Base-by-base conservation (phyloP, 2,329 filamentous ascomycete genomes). In the Venturia oleaginea region DNA sequence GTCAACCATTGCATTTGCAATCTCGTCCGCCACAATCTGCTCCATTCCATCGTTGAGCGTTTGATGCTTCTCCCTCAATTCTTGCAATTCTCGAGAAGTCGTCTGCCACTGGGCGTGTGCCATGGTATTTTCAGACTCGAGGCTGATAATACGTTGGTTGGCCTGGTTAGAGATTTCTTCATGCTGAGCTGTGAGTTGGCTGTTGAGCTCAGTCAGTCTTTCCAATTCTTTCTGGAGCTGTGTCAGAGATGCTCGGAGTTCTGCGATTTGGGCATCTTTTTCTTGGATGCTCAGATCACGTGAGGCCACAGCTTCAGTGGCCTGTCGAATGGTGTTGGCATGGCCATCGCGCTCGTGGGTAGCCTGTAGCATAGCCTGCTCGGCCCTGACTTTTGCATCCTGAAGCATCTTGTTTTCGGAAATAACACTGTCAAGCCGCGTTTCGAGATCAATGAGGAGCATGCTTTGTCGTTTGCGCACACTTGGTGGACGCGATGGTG, bases 381-480 rank as follows among this genome's bases (percentile, higher is more conserved):
- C 65, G 2, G 65, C 65, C n/a, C 40, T 59, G 11, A 81, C 75
- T 55, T 79, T 84, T 37, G 81, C 77, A 66, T 81, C 79, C 69
- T 83, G 83, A 34, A 99, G 85, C 67, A 86, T 79, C 65, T 88
- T 86, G 73, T 97, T 97, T 75, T 99, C 93, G 27, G 88, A 86
- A 48, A 89, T 81, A 68, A 99, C 82, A 75, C 93, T 88, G 70
- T 97, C 91, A 70, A 99, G 84, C 71, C 84, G 86, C 66, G 85
- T 82, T 80, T 97, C 92, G 73, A 99, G 86, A 71, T 99, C 93
- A 73, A 84, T 78, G 67, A 97, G 86, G 78, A 97, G 93, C 87
- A 97, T 93, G 82, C 93, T 97, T 78, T 96, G 94, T 73, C 93
- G 90, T 74, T 93, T 92, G 71, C 93, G 92, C 84, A 99, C 90